Evolutionary conservation across 2,329 filamentous ascomycete species (phyloP), one percentile per base, ranked within the genome.

Genomic region (Fusarium verrucosum): DNA sequence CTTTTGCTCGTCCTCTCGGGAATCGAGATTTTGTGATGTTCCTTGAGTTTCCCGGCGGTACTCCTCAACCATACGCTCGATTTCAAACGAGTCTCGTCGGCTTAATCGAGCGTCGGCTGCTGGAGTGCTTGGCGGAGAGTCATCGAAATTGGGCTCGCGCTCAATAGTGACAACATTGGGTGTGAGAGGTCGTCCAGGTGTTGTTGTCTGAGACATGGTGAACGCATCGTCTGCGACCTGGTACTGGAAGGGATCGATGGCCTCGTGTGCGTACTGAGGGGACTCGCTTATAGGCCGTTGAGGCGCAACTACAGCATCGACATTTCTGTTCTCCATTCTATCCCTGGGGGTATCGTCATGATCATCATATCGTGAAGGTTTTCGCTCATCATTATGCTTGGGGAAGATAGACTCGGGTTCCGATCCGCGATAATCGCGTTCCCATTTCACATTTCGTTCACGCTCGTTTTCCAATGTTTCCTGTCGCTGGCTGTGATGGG

Each of bases 231-330:
- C 78, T 37, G 79, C 65, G 59, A 87, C 83, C 73, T 84, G 85
- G 70, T 79, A 88, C 71, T 86, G 80, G 72, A 88, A 88, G 17
- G 85, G 84, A 73, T 89, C 83, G 70, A 85, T 73, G 45, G 73
- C 69, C n/a, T 72, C 68, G 69, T 58, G 66, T 22, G 58, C 58
- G 49, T 72, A 66, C 54, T 65, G 58, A 64, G 58, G 74, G 38
- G 64, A 70, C 54, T 47, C 50, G 49, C 59, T 70, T 47, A 68
- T 52, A 61, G 71, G 46, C 51, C 60, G 58, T 35, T 70, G 60
- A 40, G 66, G 52, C 49, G 70, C 68, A 46, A 61, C 46, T 42
- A 62, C 61, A 49, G 70, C 66, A 52, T 75, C 73, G n/a, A 67
- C 67, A 50, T 62, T 61, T 35, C 67, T 58, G 62, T 58, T 53